Conservation (phyloP, 345 rosid species). For the Linum usitatissimum region DNA sequence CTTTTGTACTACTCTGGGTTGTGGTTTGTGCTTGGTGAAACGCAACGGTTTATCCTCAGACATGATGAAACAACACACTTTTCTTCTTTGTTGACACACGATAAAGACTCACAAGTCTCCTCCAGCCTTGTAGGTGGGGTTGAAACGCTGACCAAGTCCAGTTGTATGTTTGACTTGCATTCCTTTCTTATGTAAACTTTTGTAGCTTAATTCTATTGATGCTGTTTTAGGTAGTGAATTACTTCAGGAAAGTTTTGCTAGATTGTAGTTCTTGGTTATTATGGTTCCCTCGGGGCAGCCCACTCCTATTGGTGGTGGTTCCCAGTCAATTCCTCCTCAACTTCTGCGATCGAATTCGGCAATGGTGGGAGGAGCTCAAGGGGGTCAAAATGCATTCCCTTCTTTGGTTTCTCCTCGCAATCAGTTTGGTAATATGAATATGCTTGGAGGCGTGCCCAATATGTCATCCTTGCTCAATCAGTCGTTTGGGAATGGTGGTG, state of each 20-base stretch:
- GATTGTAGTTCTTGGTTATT: constrained; percentile 19
- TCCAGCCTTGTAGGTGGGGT: constrained; percentile 21
- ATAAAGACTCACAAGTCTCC: constrained; percentile 27
- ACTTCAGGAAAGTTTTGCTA: constrained; percentile 6
- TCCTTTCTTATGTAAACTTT: constrained; percentile 19
- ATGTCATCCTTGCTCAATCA: constrained; percentile 67
- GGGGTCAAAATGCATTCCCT: background rate
- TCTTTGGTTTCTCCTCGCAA: background rate
- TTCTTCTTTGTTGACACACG: constrained; percentile 18
- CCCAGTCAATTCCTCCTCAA: constrained; percentile 58
- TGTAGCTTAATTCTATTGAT: constrained; percentile 19
- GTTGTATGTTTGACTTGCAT: constrained; percentile 14
- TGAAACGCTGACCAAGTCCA: constrained; percentile 27
- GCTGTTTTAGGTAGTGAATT: background rate
- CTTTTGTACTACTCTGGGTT: constrained; percentile 21
- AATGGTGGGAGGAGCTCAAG: constrained; percentile 35
- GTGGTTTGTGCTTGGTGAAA: constrained; percentile 28
- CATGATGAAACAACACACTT: constrained; percentile 15
- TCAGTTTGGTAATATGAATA: constrained; percentile 62
- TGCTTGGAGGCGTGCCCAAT: constrained; percentile 74
- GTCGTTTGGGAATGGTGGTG: constrained; percentile 80
- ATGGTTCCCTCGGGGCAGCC: constrained; percentile 89
- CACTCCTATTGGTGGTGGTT: constrained; percentile 68
- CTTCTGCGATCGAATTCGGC: constrained; percentile 65
- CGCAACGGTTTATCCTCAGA: constrained; percentile 24